Percentiles rank a stretch among this genome's conserved stretches.
Conservation (phyloP, 2,329 filamentous ascomycete genomes). For the Cryphonectria naterciae region DNA sequence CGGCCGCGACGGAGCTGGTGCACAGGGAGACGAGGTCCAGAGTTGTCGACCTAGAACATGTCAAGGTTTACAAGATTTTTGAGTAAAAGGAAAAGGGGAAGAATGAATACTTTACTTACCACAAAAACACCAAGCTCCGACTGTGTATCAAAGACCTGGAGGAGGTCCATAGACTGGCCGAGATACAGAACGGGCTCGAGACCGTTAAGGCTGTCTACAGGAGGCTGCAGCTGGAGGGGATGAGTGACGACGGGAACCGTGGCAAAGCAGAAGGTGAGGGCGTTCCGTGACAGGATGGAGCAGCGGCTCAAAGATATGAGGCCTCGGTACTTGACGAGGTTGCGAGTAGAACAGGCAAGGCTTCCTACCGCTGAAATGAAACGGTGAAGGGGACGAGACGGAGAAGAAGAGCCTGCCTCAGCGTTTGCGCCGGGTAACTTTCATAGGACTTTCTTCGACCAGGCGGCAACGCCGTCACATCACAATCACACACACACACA, state of each 20-base stretch:
- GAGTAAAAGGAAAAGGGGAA: not conserved
- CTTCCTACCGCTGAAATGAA: too few species aligned
- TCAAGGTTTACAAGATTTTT: constrained; percentile 10
- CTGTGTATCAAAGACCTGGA: not conserved
- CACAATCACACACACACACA: too few species aligned
- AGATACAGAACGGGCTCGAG: not conserved
- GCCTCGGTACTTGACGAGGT: not conserved
- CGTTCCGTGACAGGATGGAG: not conserved
- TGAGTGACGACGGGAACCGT: not conserved
- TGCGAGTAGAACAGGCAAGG: not conserved
- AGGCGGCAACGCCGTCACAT: not conserved
- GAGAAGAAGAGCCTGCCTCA: too few species aligned
- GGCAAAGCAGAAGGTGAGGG: not conserved
- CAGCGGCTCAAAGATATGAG: not conserved
- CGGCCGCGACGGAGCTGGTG: constrained; percentile 12
- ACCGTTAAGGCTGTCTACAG: not conserved
- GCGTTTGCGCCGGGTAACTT: not conserved
- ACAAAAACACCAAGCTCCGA: not conserved
- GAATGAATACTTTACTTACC: not conserved
- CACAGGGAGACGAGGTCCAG: constrained; percentile 10
- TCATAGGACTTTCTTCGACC: not conserved
- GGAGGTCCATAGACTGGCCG: not conserved
- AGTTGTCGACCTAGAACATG: constrained; percentile 12
- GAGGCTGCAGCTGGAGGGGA: not conserved
- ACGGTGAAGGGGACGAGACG: too few species aligned